Conservation (phyloP, 495 filamentous ascomycete species). For the Trichoderma parareesei region DNA sequence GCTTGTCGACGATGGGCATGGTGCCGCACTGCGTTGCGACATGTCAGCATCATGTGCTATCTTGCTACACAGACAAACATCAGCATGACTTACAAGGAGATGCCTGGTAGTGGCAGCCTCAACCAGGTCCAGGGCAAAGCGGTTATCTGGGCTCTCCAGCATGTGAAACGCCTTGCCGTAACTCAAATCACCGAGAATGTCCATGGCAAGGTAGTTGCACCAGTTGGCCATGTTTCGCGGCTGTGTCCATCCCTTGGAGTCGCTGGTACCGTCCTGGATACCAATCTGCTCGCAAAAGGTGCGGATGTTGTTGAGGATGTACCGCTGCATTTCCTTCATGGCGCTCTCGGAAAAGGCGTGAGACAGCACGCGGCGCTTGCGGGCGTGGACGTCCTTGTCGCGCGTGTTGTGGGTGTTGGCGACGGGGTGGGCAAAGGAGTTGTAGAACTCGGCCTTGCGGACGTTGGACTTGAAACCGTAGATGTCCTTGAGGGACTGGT, state of each 20-base stretch:
- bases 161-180: constrained; percentile 68
- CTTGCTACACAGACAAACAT: too few relatives aligned
- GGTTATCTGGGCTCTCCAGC: constrained; percentile 52
- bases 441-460: constrained; percentile 56
- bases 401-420: constrained; percentile 54
- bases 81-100: constrained; percentile 38
- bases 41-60: constrained; percentile 9
- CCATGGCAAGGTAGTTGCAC: constrained; percentile 61
- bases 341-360: constrained; percentile 55
- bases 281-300: constrained; percentile 44
- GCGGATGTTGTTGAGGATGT: constrained; percentile 46
- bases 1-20: constrained; percentile 47
- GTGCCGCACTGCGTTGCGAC: constrained; percentile 37
- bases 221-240: constrained; percentile 52
- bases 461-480: constrained; percentile 54
- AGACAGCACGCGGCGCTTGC: constrained; percentile 54
- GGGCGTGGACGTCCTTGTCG: constrained; percentile 50
- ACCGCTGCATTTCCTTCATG: constrained; percentile 48
- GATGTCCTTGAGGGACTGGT: constrained; percentile 42
- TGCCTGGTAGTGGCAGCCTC: constrained; percentile 48
- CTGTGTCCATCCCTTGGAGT: constrained; percentile 36
- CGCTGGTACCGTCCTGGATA: constrained; percentile 25
- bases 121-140: constrained; percentile 50
- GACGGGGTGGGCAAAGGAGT: constrained; percentile 50
- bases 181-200: constrained; percentile 62